A percentile compares a stretch with the other conserved stretches of the same genome.
Evolutionary conservation across 73 alveolate genomes (phyloP).

Genomic region (Uronychia binucleata): DNA sequence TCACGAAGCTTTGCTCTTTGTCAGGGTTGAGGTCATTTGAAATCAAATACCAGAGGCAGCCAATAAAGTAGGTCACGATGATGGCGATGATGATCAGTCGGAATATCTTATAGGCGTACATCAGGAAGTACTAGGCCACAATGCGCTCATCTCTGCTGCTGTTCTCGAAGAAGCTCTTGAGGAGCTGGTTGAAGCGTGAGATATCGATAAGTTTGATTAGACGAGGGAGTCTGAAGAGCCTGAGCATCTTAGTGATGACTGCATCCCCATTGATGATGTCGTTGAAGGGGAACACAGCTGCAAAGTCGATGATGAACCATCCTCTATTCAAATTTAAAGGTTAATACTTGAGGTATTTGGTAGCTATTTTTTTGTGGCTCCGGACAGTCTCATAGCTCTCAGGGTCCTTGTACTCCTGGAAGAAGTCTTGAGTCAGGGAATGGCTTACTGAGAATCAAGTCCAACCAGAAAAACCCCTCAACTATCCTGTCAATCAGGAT

Average conservation of each 20-base stretch:
- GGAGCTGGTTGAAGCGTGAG: constrained; percentile 77
- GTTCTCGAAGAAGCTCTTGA: constrained; percentile 75
- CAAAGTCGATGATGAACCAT: constrained; percentile 89
- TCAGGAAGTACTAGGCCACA: constrained; percentile 72
- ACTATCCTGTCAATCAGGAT: constrained; percentile 25
- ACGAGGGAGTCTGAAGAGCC: constrained; percentile 85
- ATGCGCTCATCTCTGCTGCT: constrained; percentile 82
- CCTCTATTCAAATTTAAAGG: constrained; percentile 30
- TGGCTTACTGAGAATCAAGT: constrained; percentile 29
- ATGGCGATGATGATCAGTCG: constrained; percentile 88
- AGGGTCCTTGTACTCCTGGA: constrained; percentile 87
- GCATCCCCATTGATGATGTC: constrained; percentile 51
- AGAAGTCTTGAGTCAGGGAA: constrained; percentile 39
- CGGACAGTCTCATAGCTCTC: constrained; percentile 81
- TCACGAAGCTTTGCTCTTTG: constrained; percentile 64
- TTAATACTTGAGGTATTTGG: constrained; percentile 66
- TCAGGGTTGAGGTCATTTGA: constrained; percentile 48
- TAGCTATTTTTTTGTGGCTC: constrained; percentile 73
- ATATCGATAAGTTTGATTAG: constrained; percentile 82
- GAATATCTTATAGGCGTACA: constrained; percentile 85
- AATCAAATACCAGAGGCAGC: constrained; percentile 90
- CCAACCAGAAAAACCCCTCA: constrained; percentile 56
- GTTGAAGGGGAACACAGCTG: constrained; percentile 84
- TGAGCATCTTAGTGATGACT: constrained; percentile 62
- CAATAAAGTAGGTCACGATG: constrained; percentile 86